These are phyloP conservation scores for Cudoniella acicularis DNA, from an alignment of 495 filamentous ascomycete genomes.

Conservation along the genomic window DNA sequence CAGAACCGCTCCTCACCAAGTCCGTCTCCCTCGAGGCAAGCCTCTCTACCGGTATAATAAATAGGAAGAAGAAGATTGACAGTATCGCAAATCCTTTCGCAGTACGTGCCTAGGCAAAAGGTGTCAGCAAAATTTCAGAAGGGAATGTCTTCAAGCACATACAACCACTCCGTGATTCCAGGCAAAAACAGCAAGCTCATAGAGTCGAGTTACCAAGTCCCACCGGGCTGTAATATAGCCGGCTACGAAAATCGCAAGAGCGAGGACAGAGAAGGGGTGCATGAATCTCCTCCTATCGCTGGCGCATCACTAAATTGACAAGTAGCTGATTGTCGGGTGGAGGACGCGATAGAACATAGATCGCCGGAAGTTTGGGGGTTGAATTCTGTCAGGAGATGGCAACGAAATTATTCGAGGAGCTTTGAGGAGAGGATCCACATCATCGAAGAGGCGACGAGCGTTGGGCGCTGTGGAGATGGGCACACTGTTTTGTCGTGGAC, in stretches of 20 bases:
- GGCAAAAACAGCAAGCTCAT: slow-evolving; percentile 94
- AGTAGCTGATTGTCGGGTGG: neutral
- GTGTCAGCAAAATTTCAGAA: slow-evolving; percentile 4
- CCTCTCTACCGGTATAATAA: slow-evolving; percentile 69
- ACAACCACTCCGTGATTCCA: slow-evolving; percentile 99
- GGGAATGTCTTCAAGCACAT: slow-evolving; percentile 33
- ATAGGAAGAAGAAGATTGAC: slow-evolving; percentile 71
- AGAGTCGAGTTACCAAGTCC: slow-evolving; percentile 92
- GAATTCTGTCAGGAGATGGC: no score
- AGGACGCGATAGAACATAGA: neutral
- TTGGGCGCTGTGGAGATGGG: no score
- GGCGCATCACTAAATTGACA: slow-evolving; percentile 18
- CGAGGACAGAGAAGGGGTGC: slow-evolving; percentile 94
- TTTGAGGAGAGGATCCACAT: no score
- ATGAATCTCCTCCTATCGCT: slow-evolving; percentile 56
- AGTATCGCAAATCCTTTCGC: slow-evolving; percentile 72
- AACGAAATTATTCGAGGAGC: no score
- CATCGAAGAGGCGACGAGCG: no score
- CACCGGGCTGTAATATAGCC: slow-evolving; percentile 98
- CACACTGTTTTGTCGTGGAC: no score
- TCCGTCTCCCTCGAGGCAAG: slow-evolving; percentile 65
- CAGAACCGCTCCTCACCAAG: slow-evolving; percentile 44
- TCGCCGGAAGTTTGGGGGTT: neutral
- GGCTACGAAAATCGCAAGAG: slow-evolving; percentile 95
- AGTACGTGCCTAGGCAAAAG: slow-evolving; percentile 40